Base-by-base conservation (phyloP, 140 eudicot genomes). In the Oenanthe javanica region DNA sequence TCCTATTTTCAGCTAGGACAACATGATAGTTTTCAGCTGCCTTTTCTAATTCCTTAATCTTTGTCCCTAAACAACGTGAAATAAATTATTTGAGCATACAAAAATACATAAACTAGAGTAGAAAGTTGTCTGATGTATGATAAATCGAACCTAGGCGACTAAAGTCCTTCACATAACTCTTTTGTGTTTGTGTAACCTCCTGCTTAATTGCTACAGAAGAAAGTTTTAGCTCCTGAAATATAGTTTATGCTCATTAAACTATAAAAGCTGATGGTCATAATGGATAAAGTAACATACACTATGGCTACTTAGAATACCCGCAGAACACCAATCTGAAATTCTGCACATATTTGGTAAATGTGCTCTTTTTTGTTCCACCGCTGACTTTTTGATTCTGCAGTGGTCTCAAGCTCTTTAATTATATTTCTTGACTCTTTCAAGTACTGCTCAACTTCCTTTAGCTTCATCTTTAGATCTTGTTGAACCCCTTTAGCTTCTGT, bases 141-240 rank as follows among this genome's bases (percentile, higher is more conserved):
- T 54, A 47, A 80, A 76, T 66, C 85, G 64, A 72, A 95, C 99
- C 99, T 93, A 95, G 80, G 76, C 61, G 79, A 81, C 77, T 84
- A 84, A 91, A 89, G 71, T 89, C 99, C 72, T 89, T 91, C 15
- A 86, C 55, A 80, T 90, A 95, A 85, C 84, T 84, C 85, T 86
- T 91, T 64, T 89, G 91, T 69, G 92, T 79, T 79, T 85, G 85
- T 80, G 81, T 77, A 77, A 93, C 47, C 77, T 95, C 97, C 83
- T 88, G 98, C 84, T 88, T 91, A 80, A 89, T 87, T 71, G 97
- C 78, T 77, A 89, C 95, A 75, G 99, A 95, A 76, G 96, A 88
- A 88, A 80, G 84, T 87, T 86, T 93, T 80, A 95, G 89, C 78
- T 93, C 99, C 99, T 95, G 92, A 84, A 87, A 75, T 25, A 77